Percentiles rank a stretch among this genome's conserved stretches.
Evolutionary conservation across 2,329 filamentous ascomycete genomes (phyloP).

Genomic region (Colletotrichum echinochloae): DNA sequence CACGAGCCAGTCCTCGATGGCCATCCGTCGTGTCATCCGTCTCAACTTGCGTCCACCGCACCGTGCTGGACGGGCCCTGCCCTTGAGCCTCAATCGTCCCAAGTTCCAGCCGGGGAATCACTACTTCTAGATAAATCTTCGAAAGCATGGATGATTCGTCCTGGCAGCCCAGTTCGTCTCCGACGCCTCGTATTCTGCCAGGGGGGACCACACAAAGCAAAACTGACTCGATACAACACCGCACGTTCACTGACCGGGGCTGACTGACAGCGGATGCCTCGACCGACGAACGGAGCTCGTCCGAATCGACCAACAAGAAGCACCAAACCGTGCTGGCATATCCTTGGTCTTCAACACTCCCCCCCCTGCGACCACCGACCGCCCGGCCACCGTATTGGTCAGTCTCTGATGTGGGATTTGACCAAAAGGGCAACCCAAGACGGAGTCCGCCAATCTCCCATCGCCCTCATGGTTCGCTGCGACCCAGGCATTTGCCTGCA

Average conservation of each 20-base stretch:
- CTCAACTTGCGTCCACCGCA: constrained; percentile 9
- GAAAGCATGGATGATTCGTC: constrained; percentile 34
- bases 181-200: constrained; percentile 36
- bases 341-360: constrained; percentile 11
- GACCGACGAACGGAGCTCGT: constrained; percentile 38
- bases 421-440: constrained; percentile 37
- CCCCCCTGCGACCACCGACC: constrained; percentile 20
- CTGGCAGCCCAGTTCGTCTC: constrained; percentile 33
- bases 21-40: background rate
- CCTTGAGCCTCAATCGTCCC: constrained; percentile 35
- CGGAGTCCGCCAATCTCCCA: constrained; percentile 37
- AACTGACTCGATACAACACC: constrained; percentile 39
- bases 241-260: constrained; percentile 30
- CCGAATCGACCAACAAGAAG: constrained; percentile 37
- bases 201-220: constrained; percentile 27
- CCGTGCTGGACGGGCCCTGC: constrained; percentile 24
- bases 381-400: constrained; percentile 37
- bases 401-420: constrained; percentile 27
- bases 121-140: constrained; percentile 35
- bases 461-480: constrained; percentile 38
- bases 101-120: constrained; percentile 31
- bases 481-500: constrained; percentile 36
- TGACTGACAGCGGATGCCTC: constrained; percentile 39
- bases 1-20: constrained; percentile 25
- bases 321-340: constrained; percentile 25